Conservation (phyloP, 768 basidiomycete species). For the Mycena albidolilacea region DNA sequence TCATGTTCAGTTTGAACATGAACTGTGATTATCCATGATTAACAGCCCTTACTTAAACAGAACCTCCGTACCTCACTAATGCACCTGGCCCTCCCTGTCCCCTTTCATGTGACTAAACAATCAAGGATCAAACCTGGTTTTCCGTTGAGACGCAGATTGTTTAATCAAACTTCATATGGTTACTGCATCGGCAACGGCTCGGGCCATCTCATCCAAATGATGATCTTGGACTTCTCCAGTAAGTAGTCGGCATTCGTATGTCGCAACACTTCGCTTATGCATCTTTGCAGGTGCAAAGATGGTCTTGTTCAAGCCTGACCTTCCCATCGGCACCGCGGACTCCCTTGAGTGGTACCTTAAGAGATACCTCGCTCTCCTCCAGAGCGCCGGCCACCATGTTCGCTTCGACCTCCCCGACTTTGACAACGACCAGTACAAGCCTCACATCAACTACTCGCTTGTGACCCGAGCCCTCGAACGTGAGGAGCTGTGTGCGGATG, state of each 20-base stretch:
- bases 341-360: slow-evolving; percentile 37
- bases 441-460: slow-evolving; percentile 43
- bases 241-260: neutral
- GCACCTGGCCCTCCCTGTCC: too few relatives aligned
- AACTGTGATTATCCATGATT: too few relatives aligned
- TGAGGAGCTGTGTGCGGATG: slow-evolving; percentile 26
- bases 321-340: slow-evolving; percentile 13
- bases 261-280: neutral
- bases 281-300: slow-evolving; percentile 25
- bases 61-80: too few relatives aligned
- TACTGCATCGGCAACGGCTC: slow-evolving; percentile 21
- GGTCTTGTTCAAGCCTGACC: slow-evolving; percentile 6
- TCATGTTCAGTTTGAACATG: too few relatives aligned
- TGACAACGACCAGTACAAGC: slow-evolving; percentile 35
- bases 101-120: too few relatives aligned
- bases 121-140: too few relatives aligned
- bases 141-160: too few relatives aligned
- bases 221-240: slow-evolving; percentile 30
- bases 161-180: too few relatives aligned
- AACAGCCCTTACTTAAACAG: too few relatives aligned
- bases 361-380: slow-evolving; percentile 42
- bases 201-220: slow-evolving; percentile 26
- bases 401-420: slow-evolving; percentile 45
- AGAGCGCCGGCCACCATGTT: slow-evolving; percentile 42
- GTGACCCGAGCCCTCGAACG: slow-evolving; percentile 26